Evolutionary conservation across 306 rosid species (phyloP).

Genomic region (Castanopsis chinensis): DNA sequence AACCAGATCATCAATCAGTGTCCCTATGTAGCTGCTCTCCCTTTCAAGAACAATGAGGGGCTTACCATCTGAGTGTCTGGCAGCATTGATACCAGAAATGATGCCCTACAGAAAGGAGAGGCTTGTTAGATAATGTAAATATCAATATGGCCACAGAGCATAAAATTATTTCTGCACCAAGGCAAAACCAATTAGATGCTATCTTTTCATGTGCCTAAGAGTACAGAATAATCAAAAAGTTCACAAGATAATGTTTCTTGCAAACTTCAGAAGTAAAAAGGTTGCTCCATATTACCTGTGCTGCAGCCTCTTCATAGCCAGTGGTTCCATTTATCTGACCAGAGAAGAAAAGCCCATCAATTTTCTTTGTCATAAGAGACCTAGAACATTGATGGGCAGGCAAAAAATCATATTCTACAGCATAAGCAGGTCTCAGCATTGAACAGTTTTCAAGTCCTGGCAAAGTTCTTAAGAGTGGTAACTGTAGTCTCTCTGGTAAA

Average conservation of each 20-base stretch:
- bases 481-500: conserved; percentile 87
- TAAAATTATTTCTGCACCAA: not conserved
- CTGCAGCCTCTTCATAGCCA: conserved; percentile 98
- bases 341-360: conserved; percentile 91
- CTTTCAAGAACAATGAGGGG: conserved; percentile 88
- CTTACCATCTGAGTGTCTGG: conserved; percentile 82
- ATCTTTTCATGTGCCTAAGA: not conserved
- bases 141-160: conserved; percentile 10
- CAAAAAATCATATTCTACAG: conserved; percentile 93
- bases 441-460: conserved; percentile 98
- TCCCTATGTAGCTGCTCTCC: conserved; percentile 90
- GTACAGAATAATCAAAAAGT: not conserved
- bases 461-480: conserved; percentile 91
- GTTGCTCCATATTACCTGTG: conserved; percentile 55
- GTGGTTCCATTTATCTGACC: conserved; percentile 99
- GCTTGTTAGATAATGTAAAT: conserved; percentile 14
- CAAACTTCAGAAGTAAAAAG: conserved; percentile 10
- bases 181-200: not conserved
- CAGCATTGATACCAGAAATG: conserved; percentile 90
- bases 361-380: conserved; percentile 94
- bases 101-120: conserved; percentile 57
- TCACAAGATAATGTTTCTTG: not conserved
- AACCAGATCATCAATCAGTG: conserved; percentile 77
- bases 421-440: conserved; percentile 98
- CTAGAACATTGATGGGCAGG: conserved; percentile 91